Conservation (phyloP, 163 green algal species). For the Chlamydomonas reinhardtii region DNA sequence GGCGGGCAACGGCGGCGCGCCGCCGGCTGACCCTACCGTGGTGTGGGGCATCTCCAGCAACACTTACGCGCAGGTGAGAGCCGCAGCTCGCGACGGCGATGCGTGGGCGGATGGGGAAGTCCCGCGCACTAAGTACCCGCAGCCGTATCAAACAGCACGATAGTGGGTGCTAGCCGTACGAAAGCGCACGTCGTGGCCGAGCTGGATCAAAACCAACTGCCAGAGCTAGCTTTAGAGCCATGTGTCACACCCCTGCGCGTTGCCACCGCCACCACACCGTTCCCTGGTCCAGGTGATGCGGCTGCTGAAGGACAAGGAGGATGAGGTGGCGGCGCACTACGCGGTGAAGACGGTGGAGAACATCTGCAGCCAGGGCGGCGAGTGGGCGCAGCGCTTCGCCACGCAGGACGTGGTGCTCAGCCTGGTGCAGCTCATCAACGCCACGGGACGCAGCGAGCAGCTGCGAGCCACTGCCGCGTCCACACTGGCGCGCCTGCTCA, state of each 20-base stretch:
- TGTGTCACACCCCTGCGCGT: too few relatives aligned
- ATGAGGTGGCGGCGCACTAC: conserved; percentile 94
- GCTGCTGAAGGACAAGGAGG: conserved; percentile 70
- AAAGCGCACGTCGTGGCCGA: too few relatives aligned
- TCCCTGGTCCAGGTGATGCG: conserved; percentile 14
- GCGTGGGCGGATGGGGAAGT: too few relatives aligned
- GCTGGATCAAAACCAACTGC: too few relatives aligned
- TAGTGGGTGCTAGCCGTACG: too few relatives aligned
- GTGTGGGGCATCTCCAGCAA: conserved; percentile 62
- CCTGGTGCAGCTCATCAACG: conserved; percentile 74
- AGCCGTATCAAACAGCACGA: too few relatives aligned
- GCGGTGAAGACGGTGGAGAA: conserved; percentile 96
- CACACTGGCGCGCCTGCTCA: conserved; percentile 77
- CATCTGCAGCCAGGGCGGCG: conserved; percentile 82
- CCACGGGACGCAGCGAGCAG: conserved; percentile 72
- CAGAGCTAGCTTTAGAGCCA: too few relatives aligned
- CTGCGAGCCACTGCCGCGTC: conserved; percentile 81
- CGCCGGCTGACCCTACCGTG: conserved; percentile 49
- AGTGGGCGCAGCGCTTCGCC: conserved; percentile 82
- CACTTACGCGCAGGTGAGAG: conserved; percentile 48
- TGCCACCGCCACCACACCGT: too few relatives aligned
- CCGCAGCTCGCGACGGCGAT: too few relatives aligned
- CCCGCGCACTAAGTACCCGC: too few relatives aligned
- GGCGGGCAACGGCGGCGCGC: conserved; percentile 3
- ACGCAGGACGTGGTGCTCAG: conserved; percentile 65